Evolutionary conservation across 208 protist species (phyloP), one percentile per base, ranked within the genome.

Genomic region (Trypanosoma brucei): DNA sequence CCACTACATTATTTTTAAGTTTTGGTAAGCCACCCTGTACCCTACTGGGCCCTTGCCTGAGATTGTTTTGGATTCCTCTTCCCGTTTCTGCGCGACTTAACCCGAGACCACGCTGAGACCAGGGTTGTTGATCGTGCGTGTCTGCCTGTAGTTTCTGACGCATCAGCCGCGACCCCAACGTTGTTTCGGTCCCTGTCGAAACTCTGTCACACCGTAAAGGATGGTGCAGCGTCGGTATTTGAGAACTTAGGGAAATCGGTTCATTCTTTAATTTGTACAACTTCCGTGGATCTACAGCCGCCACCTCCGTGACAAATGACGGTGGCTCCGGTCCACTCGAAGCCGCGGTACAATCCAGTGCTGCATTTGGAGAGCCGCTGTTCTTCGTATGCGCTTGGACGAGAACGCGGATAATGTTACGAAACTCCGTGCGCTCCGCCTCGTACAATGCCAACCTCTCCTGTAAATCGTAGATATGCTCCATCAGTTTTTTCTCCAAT

Each of bases 341-440:
- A 6, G 50, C 31, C 8, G 50, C 31, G 6, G 11, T n/a, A 54
- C 9, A n/a, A 5, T 5, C n/a, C 7, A n/a, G 31, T 54, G 50
- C 11, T 5, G 11, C 30, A 54, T 7, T 31, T 5, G 9, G 9
- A 7, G 50, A 34, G 6, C 9, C 11, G n/a, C 30, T n/a, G n/a
- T 5, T n/a, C 30, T n/a, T 54, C 6, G 50, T 31, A n/a, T 34
- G 50, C 31, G 5, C 31, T n/a, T n/a, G 22, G 22, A 54, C 11
- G 31, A 54, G 50, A n/a, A 54, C n/a, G 30, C 50, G 50, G 22
- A 54, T 35, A 33, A 54, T 54, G 50, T 54, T n/a, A n/a, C 50
- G 50, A 34, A 54, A 54, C n/a, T 54, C 50, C n/a, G 50, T 34
- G 30, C 50, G 50, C 31, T 54, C 50, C n/a, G 50, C 50, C n/a